phyloP scores from a whole-genome alignment of 148 eudicot species.

The Vaccinium corymbosum region DNA sequence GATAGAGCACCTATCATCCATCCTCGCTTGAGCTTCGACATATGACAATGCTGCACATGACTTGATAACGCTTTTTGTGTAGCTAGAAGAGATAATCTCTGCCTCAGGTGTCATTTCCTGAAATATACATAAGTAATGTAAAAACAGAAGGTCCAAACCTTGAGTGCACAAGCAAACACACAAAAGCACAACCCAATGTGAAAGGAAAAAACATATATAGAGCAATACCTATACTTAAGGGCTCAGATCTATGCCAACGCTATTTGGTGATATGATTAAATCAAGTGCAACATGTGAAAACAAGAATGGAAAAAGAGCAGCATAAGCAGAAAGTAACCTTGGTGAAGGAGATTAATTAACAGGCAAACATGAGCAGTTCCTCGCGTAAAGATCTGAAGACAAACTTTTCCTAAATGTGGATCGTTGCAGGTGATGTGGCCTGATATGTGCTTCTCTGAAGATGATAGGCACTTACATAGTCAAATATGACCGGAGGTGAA shows the following conservation, averaged over 20 bases:
- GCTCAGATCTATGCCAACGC: neutral
- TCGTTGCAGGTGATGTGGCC: neutral
- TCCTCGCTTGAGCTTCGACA: conserved; percentile 98
- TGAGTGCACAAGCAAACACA: neutral
- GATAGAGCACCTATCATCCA: conserved; percentile 86
- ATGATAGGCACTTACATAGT: neutral
- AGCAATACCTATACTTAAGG: neutral
- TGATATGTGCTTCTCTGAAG: neutral
- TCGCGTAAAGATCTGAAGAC: neutral
- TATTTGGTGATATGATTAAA: neutral
- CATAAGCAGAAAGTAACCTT: neutral
- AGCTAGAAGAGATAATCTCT: conserved; percentile 78
- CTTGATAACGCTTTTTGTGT: conserved; percentile 85
- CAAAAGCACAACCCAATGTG: neutral
- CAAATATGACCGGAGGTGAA: neutral
- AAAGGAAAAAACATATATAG: neutral
- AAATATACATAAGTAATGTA: conserved; percentile 16
- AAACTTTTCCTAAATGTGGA: neutral
- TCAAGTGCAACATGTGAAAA: neutral
- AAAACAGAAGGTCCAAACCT: conserved; percentile 10
- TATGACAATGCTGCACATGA: conserved; percentile 96
- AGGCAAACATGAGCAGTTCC: neutral
- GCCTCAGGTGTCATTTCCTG: conserved; percentile 98
- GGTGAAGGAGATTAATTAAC: neutral
- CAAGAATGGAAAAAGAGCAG: neutral